A percentile compares a stretch with the other conserved stretches of the same genome.
Conservation (phyloP, 2,329 filamentous ascomycete genomes). For the Diplodia scrobiculata region DNA sequence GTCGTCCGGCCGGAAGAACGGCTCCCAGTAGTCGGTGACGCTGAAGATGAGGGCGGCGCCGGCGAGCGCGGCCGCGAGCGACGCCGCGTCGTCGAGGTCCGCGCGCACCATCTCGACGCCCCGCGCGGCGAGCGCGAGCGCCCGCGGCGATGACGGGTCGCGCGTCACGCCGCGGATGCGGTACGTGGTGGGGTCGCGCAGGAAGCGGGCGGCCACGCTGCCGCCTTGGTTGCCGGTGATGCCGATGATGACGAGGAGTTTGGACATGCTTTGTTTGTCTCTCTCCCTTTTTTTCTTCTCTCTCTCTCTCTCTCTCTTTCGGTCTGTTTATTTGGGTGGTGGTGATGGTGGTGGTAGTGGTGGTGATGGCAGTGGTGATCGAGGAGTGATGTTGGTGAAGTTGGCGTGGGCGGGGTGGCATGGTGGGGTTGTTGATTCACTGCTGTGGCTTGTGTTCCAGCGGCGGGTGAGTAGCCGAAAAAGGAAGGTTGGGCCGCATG, state of each 20-base stretch:
- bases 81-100: slow-evolving; percentile 40
- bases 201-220: slow-evolving; percentile 54
- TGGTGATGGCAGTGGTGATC: background rate
- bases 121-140: slow-evolving; percentile 49
- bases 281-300: background rate
- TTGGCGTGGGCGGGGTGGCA: background rate
- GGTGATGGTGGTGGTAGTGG: background rate
- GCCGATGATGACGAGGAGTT: slow-evolving; percentile 39
- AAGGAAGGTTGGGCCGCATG: background rate
- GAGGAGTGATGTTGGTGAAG: background rate
- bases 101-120: slow-evolving; percentile 59
- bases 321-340: background rate
- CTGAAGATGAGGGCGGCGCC: slow-evolving; percentile 56
- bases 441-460: background rate
- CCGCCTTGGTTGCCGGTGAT: slow-evolving; percentile 50
- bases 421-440: background rate
- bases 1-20: slow-evolving; percentile 9
- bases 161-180: slow-evolving; percentile 60
- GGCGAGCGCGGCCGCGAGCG: slow-evolving; percentile 36
- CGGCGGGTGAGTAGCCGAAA: background rate
- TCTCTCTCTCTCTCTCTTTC: background rate
- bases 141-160: slow-evolving; percentile 48
- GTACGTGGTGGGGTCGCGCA: slow-evolving; percentile 49
- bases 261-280: slow-evolving; percentile 22
- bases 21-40: slow-evolving; percentile 52